Conservation (phyloP, 805 yeast species). For the Suhomyces prunicola region DNA sequence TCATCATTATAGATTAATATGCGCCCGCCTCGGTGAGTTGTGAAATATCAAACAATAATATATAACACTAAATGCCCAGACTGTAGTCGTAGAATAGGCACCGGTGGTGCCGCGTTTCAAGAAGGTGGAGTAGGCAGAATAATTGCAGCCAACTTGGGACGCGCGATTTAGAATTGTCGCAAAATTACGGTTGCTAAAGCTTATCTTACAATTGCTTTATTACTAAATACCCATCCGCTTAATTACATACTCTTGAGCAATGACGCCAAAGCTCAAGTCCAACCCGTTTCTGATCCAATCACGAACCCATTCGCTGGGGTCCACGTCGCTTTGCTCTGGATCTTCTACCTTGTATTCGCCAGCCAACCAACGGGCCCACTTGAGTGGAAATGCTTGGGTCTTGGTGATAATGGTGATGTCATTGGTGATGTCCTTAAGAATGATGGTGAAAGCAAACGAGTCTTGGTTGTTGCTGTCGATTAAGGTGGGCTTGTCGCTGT, state of each 20-base stretch:
- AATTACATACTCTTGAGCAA: constrained; percentile 88
- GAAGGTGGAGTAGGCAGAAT: neutral
- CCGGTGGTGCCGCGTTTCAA: neutral
- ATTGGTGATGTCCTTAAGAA: constrained; percentile 77
- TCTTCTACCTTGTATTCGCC: constrained; percentile 33
- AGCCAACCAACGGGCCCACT: constrained; percentile 94
- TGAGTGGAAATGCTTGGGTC: constrained; percentile 86
- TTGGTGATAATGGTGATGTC: constrained; percentile 67
- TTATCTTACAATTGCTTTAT: neutral
- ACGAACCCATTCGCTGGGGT: constrained; percentile 43
- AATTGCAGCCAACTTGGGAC: neutral
- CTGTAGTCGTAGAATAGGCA: neutral
- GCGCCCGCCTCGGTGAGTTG: neutral
- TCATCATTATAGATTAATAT: constrained; percentile 2
- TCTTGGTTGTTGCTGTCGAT: constrained; percentile 48
- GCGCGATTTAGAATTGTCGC: neutral
- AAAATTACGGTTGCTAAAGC: neutral
- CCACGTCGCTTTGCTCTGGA: constrained; percentile 22
- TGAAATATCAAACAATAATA: neutral
- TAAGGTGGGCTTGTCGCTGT: constrained; percentile 27
- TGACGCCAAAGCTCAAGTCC: constrained; percentile 73
- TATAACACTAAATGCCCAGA: neutral
- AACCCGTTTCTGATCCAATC: constrained; percentile 57
- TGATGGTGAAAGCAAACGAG: constrained; percentile 71
- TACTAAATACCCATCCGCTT: constrained; percentile 74